Evolutionary conservation across 169 alveolate genomes (phyloP), one percentile per base, ranked within the genome.

Genomic region (Eimeria sp.): DNA sequence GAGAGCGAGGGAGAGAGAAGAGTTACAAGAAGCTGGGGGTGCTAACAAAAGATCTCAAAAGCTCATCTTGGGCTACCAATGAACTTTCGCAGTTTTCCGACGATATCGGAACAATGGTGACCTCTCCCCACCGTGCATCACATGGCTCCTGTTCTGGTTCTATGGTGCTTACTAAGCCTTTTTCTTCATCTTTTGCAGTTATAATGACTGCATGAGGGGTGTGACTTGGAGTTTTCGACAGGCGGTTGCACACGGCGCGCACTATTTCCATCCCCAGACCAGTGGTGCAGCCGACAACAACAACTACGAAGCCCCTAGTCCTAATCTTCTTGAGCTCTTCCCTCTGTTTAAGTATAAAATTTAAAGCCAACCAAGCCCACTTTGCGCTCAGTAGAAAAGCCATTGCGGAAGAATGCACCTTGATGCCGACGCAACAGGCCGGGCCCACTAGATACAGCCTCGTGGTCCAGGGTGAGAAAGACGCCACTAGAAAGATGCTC

Each of bases 261-360:
- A 83, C 91, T 6, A 57, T 83, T 9, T n/a, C 70, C 67, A 83
- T 27, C 49, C 73, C 91, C 40, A 83, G 91, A 51, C 91, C 91
- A 49, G 40, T 83, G 67, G 91, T 83, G 67, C 91, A 63, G 72
- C 73, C 73, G 4, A 30, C n/a, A 9, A 54, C 22, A 25, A 83
- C 91, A 22, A 83, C 91, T 7, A 49, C 73, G n/a, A 83, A 4
- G 47, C 91, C 91, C 47, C 51, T 49, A 54, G 14, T 49, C 72
- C 91, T 47, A 1, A 57, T 27, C 49, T n/a, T 83, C 91, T 40
- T n/a, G 30, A 83, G 70, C n/a, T 83, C 91, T n/a, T 83, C 49
- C 14, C 73, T 72, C 57, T 57, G 14, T 43, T 30, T 20, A 51
- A 83, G 58, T 20, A 57, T 22, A 83, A 83, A 83, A n/a, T 83